Conservation (phyloP, 2,329 filamentous ascomycete species). For the Madurella mycetomatis region DNA sequence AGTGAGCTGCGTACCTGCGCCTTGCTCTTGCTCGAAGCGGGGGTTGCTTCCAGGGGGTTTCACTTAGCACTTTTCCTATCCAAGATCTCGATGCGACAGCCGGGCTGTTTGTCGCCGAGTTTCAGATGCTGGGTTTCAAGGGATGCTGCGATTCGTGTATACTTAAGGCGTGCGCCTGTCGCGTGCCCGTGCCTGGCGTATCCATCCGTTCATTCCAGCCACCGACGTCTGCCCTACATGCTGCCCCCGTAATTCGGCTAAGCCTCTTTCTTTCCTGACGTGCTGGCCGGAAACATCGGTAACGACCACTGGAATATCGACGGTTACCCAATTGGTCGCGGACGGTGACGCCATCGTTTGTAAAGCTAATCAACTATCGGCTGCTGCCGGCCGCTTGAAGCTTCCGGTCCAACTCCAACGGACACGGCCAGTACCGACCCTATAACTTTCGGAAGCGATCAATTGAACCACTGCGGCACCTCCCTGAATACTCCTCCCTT, state of each 20-base stretch:
- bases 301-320: too few species aligned
- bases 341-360: not conserved
- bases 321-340: too few species aligned
- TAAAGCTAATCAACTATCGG: not conserved
- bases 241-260: too few species aligned
- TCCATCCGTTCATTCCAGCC: not conserved
- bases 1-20: not conserved
- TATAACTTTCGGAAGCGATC: not conserved
- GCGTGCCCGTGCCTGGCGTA: not conserved
- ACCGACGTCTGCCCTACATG: not conserved
- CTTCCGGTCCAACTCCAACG: not conserved
- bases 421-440: not conserved
- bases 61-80: not conserved
- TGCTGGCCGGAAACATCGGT: too few species aligned
- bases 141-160: not conserved
- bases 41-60: constrained; percentile 1
- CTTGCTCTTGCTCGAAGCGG: not conserved
- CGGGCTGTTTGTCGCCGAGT: not conserved
- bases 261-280: too few species aligned
- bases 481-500: not conserved
- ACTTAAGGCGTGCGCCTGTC: not conserved
- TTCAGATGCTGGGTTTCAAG: not conserved
- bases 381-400: not conserved
- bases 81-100: not conserved
- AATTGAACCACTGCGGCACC: constrained; percentile 13